phyloP scores from a whole-genome alignment of 2,329 filamentous ascomycete genomes.

The Apiospora pterosperma region DNA sequence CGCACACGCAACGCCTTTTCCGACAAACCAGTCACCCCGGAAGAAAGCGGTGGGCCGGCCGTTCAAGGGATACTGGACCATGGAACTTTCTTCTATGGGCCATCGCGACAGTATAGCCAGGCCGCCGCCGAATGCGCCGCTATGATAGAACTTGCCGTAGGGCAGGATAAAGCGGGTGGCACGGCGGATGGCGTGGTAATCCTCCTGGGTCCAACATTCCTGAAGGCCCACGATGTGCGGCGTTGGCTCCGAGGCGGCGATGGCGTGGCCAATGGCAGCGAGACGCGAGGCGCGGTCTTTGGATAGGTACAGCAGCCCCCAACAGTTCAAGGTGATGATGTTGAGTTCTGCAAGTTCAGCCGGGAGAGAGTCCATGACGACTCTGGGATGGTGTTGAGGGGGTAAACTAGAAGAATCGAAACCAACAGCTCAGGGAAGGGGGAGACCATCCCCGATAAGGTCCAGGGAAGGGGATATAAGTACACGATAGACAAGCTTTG shows the following conservation, averaged over 20 bases:
- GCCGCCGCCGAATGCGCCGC: conserved; percentile 84
- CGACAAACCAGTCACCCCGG: conserved; percentile 93
- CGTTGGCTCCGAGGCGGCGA: conserved; percentile 63
- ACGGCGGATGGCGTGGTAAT: conserved; percentile 75
- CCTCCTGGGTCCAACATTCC: conserved; percentile 87
- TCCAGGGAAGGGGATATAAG: background rate
- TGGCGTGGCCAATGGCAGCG: conserved; percentile 75
- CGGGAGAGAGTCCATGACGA: conserved; percentile 33
- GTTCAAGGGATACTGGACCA: conserved; percentile 87
- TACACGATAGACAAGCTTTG: background rate
- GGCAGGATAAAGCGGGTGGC: conserved; percentile 74
- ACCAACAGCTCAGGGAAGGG: background rate
- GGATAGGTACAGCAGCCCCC: conserved; percentile 88
- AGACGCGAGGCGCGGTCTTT: conserved; percentile 75
- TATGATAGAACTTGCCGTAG: conserved; percentile 89
- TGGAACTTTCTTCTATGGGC: conserved; percentile 86
- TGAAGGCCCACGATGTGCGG: conserved; percentile 91
- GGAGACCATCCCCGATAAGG: background rate
- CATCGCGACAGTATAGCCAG: conserved; percentile 86
- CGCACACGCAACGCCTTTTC: conserved; percentile 87
- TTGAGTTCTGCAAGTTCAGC: conserved; percentile 66
- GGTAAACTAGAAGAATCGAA: background rate
- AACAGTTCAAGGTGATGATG: conserved; percentile 90
- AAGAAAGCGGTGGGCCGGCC: conserved; percentile 92
- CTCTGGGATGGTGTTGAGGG: background rate